Evolutionary conservation across 2,329 filamentous ascomycete genomes (phyloP).

Genomic region (Apiospora sp.): DNA sequence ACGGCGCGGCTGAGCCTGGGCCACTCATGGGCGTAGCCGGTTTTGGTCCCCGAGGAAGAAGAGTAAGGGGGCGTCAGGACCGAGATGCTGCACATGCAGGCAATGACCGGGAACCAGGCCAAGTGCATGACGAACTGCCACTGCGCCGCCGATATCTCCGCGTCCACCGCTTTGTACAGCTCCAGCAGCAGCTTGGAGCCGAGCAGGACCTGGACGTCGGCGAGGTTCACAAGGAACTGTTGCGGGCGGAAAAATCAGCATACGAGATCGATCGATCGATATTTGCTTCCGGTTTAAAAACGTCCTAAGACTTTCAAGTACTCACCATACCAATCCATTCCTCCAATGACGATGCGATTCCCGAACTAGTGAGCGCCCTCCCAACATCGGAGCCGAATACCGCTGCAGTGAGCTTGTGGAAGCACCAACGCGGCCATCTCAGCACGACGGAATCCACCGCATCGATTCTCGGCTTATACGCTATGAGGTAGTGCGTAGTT

Average conservation of each 20-base stretch:
- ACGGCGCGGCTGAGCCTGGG: neutral
- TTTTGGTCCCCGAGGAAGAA: neutral
- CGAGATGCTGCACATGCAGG: constrained; percentile 3
- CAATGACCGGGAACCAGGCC: neutral
- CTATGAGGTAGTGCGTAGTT: neutral
- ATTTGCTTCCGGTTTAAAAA: neutral
- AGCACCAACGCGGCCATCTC: neutral
- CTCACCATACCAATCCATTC: neutral
- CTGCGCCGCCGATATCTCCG: constrained; percentile 1
- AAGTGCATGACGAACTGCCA: constrained; percentile 12
- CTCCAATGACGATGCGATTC: neutral
- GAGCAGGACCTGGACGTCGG: neutral
- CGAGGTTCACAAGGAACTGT: constrained; percentile 3
- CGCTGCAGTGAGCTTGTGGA: neutral
- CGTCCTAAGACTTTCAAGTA: neutral
- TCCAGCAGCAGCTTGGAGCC: neutral
- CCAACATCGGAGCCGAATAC: neutral
- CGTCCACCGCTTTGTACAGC: neutral
- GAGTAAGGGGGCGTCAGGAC: neutral
- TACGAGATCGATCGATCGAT: neutral
- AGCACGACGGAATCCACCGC: neutral
- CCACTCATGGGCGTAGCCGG: neutral
- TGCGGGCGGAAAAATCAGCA: neutral
- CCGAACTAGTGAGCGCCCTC: neutral
- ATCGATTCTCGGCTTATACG: neutral